These are phyloP conservation scores for Decorospora gaudefroyi DNA, from an alignment of 2,329 filamentous ascomycete genomes.

Conservation along the genomic window DNA sequence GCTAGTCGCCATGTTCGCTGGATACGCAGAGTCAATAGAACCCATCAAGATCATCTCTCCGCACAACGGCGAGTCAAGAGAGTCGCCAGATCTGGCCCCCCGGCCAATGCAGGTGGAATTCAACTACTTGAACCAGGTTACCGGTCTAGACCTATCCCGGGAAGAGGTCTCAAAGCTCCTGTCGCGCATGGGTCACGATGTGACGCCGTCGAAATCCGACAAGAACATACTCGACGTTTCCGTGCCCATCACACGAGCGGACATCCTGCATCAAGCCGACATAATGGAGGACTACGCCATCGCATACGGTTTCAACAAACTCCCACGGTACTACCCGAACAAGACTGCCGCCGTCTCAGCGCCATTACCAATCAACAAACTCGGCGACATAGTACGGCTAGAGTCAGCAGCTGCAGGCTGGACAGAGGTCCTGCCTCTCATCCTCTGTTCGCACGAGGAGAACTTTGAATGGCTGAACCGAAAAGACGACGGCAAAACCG, in stretches of 20 bases:
- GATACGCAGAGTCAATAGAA: conserved; percentile 92
- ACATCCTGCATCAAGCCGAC: conserved; percentile 94
- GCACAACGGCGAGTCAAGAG: conserved; percentile 82
- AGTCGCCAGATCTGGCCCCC: conserved; percentile 79
- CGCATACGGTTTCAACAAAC: conserved; percentile 95
- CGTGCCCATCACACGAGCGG: conserved; percentile 86
- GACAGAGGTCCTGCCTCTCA: conserved; percentile 94
- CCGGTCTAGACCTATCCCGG: conserved; percentile 76
- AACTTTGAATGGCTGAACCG: conserved; percentile 96
- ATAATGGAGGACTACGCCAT: conserved; percentile 99
- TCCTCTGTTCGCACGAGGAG: conserved; percentile 96
- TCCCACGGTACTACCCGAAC: conserved; percentile 83
- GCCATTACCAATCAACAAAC: conserved; percentile 89
- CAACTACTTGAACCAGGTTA: conserved; percentile 92
- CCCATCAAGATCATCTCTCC: conserved; percentile 89
- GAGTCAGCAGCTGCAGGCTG: conserved; percentile 94
- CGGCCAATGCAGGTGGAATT: conserved; percentile 80
- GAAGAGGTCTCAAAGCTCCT: conserved; percentile 78
- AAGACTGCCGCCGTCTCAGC: conserved; percentile 85
- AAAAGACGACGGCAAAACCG: conserved; percentile 80
- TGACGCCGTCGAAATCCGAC: conserved; percentile 70
- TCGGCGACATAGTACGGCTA: conserved; percentile 84
- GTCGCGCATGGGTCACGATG: conserved; percentile 85
- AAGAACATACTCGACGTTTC: conserved; percentile 75
- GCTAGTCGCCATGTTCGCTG: conserved; percentile 95